Evolutionary conservation across 2,329 filamentous ascomycete species (phyloP).

Genomic region (Xylaria sp.): DNA sequence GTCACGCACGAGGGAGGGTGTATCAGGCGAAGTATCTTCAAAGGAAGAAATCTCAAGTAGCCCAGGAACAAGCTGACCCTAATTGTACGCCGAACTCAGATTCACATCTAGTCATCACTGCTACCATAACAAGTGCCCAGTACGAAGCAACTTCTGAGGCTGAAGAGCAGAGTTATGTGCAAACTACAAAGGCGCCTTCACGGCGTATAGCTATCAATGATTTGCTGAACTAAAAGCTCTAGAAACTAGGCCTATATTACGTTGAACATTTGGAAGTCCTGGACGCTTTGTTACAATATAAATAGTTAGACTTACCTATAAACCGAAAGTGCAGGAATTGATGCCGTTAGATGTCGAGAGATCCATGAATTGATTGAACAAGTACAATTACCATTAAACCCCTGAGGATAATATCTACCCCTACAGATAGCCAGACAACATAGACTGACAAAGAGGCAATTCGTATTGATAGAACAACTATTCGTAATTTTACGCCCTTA

Average conservation of each 20-base stretch:
- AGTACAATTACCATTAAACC: too few species aligned
- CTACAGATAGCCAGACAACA: too few species aligned
- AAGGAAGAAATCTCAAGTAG: background rate
- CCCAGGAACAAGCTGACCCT: background rate
- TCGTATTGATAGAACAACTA: background rate
- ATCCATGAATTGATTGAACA: background rate
- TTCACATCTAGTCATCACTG: background rate
- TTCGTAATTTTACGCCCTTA: background rate
- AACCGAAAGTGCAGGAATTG: too few species aligned
- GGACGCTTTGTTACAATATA: too few species aligned
- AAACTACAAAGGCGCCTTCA: background rate
- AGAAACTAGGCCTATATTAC: background rate
- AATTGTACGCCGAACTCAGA: background rate
- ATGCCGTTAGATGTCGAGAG: too few species aligned
- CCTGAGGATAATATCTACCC: too few species aligned
- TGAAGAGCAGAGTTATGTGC: background rate
- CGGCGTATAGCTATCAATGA: background rate
- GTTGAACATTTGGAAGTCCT: background rate
- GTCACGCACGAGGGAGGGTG: too few species aligned
- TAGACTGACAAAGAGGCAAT: too few species aligned
- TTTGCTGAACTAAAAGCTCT: background rate
- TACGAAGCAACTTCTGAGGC: background rate
- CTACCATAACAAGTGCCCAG: too few species aligned
- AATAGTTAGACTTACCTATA: background rate
- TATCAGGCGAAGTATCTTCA: too few species aligned